Evolutionary conservation across 345 rosid species (phyloP), one percentile per base, ranked within the genome.

Genomic region (Eucalyptus virginea): DNA sequence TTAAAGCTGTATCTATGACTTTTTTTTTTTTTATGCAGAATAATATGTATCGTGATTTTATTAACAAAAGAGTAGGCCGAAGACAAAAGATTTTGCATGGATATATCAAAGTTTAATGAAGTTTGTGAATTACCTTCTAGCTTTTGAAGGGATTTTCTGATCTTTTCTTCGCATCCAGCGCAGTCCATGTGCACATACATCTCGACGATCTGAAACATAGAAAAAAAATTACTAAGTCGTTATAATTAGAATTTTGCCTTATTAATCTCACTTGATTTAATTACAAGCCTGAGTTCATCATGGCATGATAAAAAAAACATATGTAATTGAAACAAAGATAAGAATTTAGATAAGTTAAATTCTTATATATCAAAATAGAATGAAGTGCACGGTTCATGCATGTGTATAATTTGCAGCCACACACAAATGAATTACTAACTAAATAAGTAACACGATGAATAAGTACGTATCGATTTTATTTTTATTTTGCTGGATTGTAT

Each of bases 141-240:
- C 48, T 94, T 97, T 56, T 87, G 81, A 87, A 97, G 95, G 83
- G 96, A 93, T 88, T 92, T 95, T 93, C 86, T 94, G 26, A 96
- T 94, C 89, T 92, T 95, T 60, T 67, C 89, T 90, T 93, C 95
- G 69, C 99, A 96, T 89, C 98, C 98, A 62, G 93, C 90, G 86
- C 98, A 96, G 86, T 96, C 96, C 93, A 97, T 97, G 40, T 94
- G 92, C 49, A 97, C 98, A 40, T 90, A 92, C 94, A 97, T 92
- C 90, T 95, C 97, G 54, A 93, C 90, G 6, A 97, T 91, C 99
- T 97, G 87, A n/a, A 77, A 21, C 9, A 37, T 40, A 11, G 47
- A 40, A 40, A 77, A 26, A 19, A 40, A 40, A 1, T 77, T 12
- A 77, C 42, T 1, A 77, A 77, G 16, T 23, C 1, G 8, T 77